Evolutionary conservation across 2,329 filamentous ascomycete genomes (phyloP).

Genomic region (Phaeoacremonium minimum): DNA sequence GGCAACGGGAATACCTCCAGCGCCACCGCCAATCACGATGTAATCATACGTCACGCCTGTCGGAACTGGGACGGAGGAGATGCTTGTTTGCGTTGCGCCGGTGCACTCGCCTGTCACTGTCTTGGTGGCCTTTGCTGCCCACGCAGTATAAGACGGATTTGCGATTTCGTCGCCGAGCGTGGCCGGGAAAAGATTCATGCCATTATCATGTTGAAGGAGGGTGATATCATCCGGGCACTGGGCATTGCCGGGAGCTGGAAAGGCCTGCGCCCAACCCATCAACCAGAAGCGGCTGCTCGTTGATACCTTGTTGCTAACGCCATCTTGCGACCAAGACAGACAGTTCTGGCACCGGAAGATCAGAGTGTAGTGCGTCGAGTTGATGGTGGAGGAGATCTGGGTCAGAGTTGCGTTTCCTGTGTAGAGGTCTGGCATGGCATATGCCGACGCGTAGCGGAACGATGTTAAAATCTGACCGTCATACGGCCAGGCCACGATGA

Average conservation of each 20-base stretch:
- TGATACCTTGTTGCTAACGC: constrained; percentile 30
- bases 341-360: constrained; percentile 56
- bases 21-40: constrained; percentile 60
- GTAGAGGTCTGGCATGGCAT: constrained; percentile 50
- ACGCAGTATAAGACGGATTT: constrained; percentile 22
- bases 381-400: constrained; percentile 49
- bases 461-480: constrained; percentile 42
- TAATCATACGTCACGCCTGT: constrained; percentile 50
- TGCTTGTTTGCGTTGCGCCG: constrained; percentile 16
- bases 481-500: constrained; percentile 48
- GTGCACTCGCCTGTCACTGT: constrained; percentile 18
- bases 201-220: constrained; percentile 25
- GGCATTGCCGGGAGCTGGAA: constrained; percentile 27
- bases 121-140: constrained; percentile 25
- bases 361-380: constrained; percentile 49
- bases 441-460: constrained; percentile 49
- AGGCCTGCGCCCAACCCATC: constrained; percentile 47
- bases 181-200: constrained; percentile 22
- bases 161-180: constrained; percentile 17
- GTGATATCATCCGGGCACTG: constrained; percentile 21
- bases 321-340: constrained; percentile 39
- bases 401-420: constrained; percentile 52
- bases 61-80: constrained; percentile 25
- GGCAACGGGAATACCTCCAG: constrained; percentile 56
- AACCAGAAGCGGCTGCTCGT: constrained; percentile 23